These are phyloP conservation scores for Ceriops zippeliana DNA, from an alignment of 345 rosid species.

Conservation along the genomic window DNA sequence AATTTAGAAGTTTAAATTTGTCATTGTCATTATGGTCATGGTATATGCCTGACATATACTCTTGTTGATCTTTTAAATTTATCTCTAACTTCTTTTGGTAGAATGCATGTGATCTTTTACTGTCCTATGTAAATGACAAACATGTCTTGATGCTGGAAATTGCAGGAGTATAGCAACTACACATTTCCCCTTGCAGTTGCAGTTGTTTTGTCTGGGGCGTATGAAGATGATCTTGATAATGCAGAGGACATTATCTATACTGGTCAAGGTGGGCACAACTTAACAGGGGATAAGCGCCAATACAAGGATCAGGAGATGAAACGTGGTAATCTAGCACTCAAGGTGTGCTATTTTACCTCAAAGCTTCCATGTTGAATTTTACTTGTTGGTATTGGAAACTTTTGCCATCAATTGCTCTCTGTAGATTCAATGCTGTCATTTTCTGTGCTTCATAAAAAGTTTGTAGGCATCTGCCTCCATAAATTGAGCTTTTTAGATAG, in stretches of 20 bases:
- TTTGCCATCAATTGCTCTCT: neutral
- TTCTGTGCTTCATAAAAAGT: too few species aligned
- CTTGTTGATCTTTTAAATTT: too few species aligned
- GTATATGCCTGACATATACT: too few species aligned
- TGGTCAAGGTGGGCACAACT: conserved; percentile 91
- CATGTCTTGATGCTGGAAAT: neutral
- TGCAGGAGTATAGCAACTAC: conserved; percentile 52
- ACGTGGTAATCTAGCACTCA: conserved; percentile 88
- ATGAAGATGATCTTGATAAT: conserved; percentile 94
- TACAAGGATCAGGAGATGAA: conserved; percentile 54
- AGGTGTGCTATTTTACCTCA: conserved; percentile 47
- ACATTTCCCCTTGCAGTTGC: conserved; percentile 66
- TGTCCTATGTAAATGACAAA: too few species aligned
- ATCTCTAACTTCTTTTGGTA: too few species aligned
- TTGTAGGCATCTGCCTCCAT: too few species aligned
- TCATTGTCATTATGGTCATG: too few species aligned
- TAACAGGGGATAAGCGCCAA: conserved; percentile 86
- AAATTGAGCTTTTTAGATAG: too few species aligned
- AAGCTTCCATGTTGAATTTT: neutral
- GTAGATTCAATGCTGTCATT: too few species aligned
- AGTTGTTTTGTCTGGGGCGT: conserved; percentile 85
- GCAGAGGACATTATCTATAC: conserved; percentile 85
- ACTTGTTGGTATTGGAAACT: neutral
- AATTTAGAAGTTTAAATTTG: too few species aligned
- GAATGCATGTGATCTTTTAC: too few species aligned